Evolutionary conservation across 139 green algal species (phyloP).

Genomic region (Picochlorum sp.): DNA sequence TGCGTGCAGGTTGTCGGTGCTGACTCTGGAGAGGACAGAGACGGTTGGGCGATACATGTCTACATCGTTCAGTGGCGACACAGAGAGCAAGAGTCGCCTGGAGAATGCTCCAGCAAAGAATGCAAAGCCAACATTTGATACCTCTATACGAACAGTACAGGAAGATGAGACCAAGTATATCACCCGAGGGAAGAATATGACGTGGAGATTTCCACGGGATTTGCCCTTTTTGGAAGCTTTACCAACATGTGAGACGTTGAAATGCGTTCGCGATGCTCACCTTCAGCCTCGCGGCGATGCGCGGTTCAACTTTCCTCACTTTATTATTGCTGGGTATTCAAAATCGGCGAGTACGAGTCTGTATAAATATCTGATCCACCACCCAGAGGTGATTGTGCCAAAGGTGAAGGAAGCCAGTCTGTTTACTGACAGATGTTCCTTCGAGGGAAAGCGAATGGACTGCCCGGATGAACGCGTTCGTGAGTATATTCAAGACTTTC

Average conservation of each 20-base stretch:
- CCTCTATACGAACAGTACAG: no score
- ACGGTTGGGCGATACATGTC: not conserved
- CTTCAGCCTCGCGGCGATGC: not conserved
- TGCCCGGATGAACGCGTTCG: not conserved
- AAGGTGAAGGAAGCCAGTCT: conserved; percentile 4
- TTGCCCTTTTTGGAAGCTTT: conserved; percentile 5
- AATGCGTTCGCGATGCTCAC: conserved; percentile 11
- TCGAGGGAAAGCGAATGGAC: conserved; percentile 1
- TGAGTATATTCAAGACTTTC: not conserved
- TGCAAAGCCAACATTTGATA: no score
- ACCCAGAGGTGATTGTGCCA: conserved; percentile 8
- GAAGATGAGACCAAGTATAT: not conserved
- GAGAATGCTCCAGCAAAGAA: no score
- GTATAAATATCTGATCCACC: not conserved
- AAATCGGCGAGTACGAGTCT: conserved; percentile 8
- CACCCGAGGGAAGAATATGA: not conserved
- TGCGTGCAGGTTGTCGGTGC: not conserved
- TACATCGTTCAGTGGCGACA: no score
- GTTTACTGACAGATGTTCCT: conserved; percentile 1
- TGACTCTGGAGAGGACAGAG: not conserved
- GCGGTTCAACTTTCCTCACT: conserved; percentile 11
- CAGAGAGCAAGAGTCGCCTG: no score
- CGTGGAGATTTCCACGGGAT: conserved; percentile 1
- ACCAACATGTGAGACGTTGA: conserved; percentile 5
- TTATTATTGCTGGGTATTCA: conserved; percentile 6